A percentile compares a stretch with the other conserved stretches of the same genome.
Evolutionary conservation across 163 green algal genomes (phyloP).

Genomic region (Scenedesmus sp.): DNA sequence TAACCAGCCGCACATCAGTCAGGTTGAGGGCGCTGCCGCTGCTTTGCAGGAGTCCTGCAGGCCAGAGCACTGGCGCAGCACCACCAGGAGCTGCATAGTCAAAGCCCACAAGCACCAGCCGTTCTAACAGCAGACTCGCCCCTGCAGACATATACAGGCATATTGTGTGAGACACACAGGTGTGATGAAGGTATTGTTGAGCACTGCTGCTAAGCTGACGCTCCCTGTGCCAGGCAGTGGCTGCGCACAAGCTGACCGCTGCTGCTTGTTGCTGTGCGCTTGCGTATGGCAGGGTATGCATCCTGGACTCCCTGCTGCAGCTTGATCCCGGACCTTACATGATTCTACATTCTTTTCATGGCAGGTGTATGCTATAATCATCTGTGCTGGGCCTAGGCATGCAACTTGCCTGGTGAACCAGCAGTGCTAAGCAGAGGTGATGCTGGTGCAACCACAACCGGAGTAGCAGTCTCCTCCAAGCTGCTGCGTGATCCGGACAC

Average conservation of each 20-base stretch:
- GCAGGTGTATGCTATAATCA: not conserved
- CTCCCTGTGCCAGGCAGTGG: not conserved
- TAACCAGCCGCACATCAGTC: slow-evolving; percentile 35
- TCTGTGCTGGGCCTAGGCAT: not conserved
- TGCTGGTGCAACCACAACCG: not conserved
- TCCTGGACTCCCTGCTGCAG: not conserved
- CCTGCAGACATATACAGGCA: not conserved
- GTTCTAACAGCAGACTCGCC: not conserved
- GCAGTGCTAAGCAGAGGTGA: not conserved
- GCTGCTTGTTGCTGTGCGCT: not conserved
- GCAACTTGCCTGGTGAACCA: not conserved
- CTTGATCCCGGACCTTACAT: not conserved
- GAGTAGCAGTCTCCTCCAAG: not conserved
- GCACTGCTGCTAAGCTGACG: not conserved
- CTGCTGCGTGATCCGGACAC: not conserved
- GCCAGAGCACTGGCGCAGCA: slow-evolving; percentile 17
- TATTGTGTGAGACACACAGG: not conserved
- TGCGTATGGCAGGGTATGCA: not conserved
- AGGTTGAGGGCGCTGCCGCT: not conserved
- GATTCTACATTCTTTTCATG: not conserved
- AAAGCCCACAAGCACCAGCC: slow-evolving; percentile 42
- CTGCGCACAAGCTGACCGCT: not conserved
- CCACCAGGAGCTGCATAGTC: not conserved
- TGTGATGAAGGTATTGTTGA: not conserved
- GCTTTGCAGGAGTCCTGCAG: not conserved